Conservation (phyloP, 2,329 filamentous ascomycete genomes). For the Microdochium bolleyi region DNA sequence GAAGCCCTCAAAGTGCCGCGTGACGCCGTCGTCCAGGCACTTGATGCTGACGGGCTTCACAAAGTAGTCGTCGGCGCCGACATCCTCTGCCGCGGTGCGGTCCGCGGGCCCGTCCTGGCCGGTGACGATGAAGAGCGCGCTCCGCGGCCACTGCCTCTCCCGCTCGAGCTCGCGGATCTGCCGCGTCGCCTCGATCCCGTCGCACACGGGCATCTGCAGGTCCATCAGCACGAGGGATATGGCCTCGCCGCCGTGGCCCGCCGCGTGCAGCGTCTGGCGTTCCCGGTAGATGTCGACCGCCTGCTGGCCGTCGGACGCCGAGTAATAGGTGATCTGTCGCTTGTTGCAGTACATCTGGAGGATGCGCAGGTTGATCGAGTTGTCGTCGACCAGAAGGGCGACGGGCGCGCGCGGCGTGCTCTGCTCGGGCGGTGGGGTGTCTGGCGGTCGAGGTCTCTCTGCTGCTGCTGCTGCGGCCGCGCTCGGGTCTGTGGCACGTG, state of each 20-base stretch:
- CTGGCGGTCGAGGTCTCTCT: neutral
- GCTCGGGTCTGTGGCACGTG: neutral
- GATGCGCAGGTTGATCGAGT: constrained; percentile 38
- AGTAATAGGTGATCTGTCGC: constrained; percentile 29
- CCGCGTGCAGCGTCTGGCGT: constrained; percentile 1
- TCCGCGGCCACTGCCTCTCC: constrained; percentile 6
- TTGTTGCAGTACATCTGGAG: constrained; percentile 37
- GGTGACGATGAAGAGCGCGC: constrained; percentile 10
- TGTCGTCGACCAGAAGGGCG: constrained; percentile 36
- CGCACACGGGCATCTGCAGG: constrained; percentile 33
- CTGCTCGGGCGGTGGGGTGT: neutral
- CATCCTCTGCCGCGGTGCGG: neutral
- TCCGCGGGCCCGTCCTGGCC: constrained; percentile 14
- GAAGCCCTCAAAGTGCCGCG: constrained; percentile 2
- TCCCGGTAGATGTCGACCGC: constrained; percentile 28
- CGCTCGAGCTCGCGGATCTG: constrained; percentile 27
- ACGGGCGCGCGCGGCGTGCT: neutral
- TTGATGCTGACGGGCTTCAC: constrained; percentile 4
- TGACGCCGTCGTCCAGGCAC: constrained; percentile 1
- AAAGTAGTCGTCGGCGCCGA: constrained; percentile 4
- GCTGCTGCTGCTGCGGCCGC: neutral
- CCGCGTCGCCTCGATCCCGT: constrained; percentile 27
- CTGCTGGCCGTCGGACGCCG: constrained; percentile 33
- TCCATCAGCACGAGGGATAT: constrained; percentile 33
- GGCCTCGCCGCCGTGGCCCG: constrained; percentile 14